Conservation (phyloP, 331 rosid species). For the Stylosanthes scabra region DNA sequence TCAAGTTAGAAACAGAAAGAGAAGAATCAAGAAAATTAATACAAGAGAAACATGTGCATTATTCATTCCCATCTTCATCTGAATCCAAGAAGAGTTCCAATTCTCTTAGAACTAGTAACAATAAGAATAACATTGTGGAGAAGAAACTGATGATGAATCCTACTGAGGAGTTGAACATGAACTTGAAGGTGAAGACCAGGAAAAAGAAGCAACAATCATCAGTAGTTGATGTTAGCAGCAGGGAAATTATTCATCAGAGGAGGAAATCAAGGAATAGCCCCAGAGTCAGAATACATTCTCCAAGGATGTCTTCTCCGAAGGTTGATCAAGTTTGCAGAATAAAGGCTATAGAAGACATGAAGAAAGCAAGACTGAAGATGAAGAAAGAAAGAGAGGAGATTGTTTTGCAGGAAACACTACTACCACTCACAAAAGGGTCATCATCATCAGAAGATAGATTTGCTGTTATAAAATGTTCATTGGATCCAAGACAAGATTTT, state of each 20-base stretch:
- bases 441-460: slow-evolving; percentile 60
- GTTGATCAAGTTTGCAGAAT: slow-evolving; percentile 65
- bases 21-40: slow-evolving; percentile 39
- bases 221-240: slow-evolving; percentile 45
- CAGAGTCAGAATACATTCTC: slow-evolving; percentile 67
- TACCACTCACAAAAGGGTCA: slow-evolving; percentile 23
- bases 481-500: slow-evolving; percentile 80
- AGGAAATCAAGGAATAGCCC: slow-evolving; percentile 55
- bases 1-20: slow-evolving; percentile 45
- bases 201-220: slow-evolving; percentile 57
- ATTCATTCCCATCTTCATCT: slow-evolving; percentile 37
- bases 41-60: slow-evolving; percentile 38
- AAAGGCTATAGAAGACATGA: slow-evolving; percentile 77
- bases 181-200: slow-evolving; percentile 48
- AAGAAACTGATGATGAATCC: slow-evolving; percentile 34
- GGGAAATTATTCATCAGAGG: slow-evolving; percentile 45
- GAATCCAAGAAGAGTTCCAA: slow-evolving; percentile 28
- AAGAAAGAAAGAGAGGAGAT: slow-evolving; percentile 48
- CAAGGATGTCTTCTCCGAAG: slow-evolving; percentile 69
- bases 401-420: slow-evolving; percentile 48
- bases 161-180: slow-evolving; percentile 31
- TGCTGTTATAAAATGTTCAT: slow-evolving; percentile 83
- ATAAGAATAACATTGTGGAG: slow-evolving; percentile 41
- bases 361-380: slow-evolving; percentile 66
- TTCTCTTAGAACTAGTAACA: slow-evolving; percentile 13